Percentiles rank a stretch among this genome's conserved stretches.
phyloP scores from a whole-genome alignment of 139 green algal genomes.

The Astrephomene gubernaculifera region DNA sequence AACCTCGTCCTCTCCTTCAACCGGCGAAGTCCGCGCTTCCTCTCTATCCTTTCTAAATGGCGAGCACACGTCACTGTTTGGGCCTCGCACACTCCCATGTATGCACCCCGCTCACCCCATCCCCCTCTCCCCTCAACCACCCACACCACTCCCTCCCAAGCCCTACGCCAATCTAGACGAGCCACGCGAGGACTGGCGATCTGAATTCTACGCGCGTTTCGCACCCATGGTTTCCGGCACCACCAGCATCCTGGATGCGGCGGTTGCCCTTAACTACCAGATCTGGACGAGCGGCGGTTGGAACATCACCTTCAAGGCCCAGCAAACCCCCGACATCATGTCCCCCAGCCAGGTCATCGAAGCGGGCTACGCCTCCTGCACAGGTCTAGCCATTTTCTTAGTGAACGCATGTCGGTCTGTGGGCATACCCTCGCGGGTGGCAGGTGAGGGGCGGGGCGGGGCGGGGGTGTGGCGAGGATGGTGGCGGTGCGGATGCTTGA shows the following conservation, averaged over 20 bases:
- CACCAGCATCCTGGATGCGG: constrained; percentile 47
- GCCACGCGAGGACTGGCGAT: constrained; percentile 56
- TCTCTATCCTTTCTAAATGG: no score
- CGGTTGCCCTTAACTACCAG: constrained; percentile 43
- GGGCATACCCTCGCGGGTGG: constrained; percentile 70
- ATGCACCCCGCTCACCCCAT: neutral
- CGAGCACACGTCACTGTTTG: neutral
- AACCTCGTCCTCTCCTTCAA: neutral
- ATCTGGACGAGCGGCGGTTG: constrained; percentile 38
- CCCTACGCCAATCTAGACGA: constrained; percentile 69
- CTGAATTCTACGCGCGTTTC: constrained; percentile 43
- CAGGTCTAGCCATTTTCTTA: constrained; percentile 75
- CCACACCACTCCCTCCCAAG: neutral
- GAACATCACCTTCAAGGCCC: constrained; percentile 56
- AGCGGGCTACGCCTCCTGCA: constrained; percentile 64
- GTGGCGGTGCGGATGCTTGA: neutral
- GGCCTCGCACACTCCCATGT: neutral
- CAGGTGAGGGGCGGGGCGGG: constrained; percentile 38
- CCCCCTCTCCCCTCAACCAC: neutral
- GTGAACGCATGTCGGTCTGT: constrained; percentile 65
- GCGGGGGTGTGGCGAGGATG: neutral
- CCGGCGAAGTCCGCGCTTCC: no score
- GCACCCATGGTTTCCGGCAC: constrained; percentile 41
- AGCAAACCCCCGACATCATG: constrained; percentile 72
- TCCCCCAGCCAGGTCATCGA: constrained; percentile 61